Percentiles rank a stretch among this genome's conserved stretches.
phyloP scores from a whole-genome alignment of 768 basidiomycete genomes.

The Russula compacta region DNA sequence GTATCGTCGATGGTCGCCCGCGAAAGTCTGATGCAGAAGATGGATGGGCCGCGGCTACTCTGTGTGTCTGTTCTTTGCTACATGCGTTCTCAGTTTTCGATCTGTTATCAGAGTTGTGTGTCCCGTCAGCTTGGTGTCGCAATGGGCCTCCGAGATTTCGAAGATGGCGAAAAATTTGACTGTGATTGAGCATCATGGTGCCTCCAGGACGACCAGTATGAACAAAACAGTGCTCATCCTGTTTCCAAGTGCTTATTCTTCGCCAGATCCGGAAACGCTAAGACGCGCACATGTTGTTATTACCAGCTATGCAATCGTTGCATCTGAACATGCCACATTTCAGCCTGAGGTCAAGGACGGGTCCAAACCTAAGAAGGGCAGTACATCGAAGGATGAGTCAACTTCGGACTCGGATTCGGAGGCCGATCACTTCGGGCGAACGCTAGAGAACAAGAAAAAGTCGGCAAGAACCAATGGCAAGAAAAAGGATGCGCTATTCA shows the following conservation, averaged over 20 bases:
- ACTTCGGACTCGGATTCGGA: slow-evolving; percentile 28
- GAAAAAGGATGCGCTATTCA: slow-evolving; percentile 58
- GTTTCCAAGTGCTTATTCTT: background rate
- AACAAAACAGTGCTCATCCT: background rate
- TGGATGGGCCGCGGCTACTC: slow-evolving; percentile 62
- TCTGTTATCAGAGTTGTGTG: slow-evolving; percentile 58
- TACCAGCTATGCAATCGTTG: slow-evolving; percentile 80
- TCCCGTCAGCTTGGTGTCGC: slow-evolving; percentile 78
- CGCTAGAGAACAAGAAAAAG: slow-evolving; percentile 37
- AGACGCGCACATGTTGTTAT: slow-evolving; percentile 61
- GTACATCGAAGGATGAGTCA: slow-evolving; percentile 27
- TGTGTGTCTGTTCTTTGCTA: slow-evolving; percentile 38
- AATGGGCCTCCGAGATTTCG: slow-evolving; percentile 83
- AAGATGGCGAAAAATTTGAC: slow-evolving; percentile 58
- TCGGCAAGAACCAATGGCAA: slow-evolving; percentile 33
- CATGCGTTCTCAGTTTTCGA: background rate
- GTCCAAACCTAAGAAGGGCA: slow-evolving; percentile 35
- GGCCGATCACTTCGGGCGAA: slow-evolving; percentile 38
- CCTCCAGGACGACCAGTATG: slow-evolving; percentile 59
- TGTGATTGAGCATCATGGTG: slow-evolving; percentile 80
- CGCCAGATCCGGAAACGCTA: slow-evolving; percentile 45
- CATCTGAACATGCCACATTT: slow-evolving; percentile 64
- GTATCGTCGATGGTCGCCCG: slow-evolving; percentile 77
- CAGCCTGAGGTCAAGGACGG: slow-evolving; percentile 46
- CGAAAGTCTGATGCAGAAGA: slow-evolving; percentile 58